Percentiles rank a stretch among this genome's conserved stretches.
phyloP scores from a whole-genome alignment of 2,329 filamentous ascomycete species.

The Penicillium sp. region DNA sequence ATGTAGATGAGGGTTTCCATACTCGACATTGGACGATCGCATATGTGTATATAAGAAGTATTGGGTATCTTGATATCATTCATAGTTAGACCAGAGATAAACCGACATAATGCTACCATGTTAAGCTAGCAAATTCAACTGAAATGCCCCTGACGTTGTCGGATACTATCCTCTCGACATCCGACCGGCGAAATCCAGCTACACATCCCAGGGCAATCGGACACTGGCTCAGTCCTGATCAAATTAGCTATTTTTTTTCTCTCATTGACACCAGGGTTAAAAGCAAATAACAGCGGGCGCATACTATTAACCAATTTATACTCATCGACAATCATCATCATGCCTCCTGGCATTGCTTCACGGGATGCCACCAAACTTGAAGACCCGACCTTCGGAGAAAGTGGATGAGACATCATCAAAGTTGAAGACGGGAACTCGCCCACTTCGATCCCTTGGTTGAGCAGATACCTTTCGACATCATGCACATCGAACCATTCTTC shows the following conservation, averaged over 20 bases:
- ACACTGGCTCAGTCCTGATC: slow-evolving; percentile 7
- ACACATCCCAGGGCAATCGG: slow-evolving; percentile 17
- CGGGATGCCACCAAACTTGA: neutral
- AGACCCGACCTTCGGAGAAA: neutral
- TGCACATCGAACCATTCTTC: slow-evolving; percentile 24
- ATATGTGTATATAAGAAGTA: neutral
- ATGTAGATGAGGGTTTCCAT: no score
- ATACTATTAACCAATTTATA: slow-evolving; percentile 1
- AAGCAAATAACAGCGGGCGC: neutral
- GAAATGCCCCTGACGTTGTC: neutral
- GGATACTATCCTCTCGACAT: slow-evolving; percentile 15
- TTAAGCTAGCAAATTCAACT: neutral
- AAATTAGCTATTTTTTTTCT: neutral
- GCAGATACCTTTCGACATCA: slow-evolving; percentile 21
- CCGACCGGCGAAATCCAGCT: slow-evolving; percentile 16
- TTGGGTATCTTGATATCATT: neutral
- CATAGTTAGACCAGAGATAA: no score
- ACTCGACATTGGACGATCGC: neutral
- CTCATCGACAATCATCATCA: slow-evolving; percentile 2
- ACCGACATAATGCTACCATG: neutral
- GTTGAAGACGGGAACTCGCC: neutral
- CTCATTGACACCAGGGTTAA: neutral
- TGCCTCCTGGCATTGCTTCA: neutral
- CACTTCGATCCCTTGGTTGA: slow-evolving; percentile 4
- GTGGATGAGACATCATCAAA: neutral